phyloP scores from a whole-genome alignment of 1,139 yeast species.

The Taphrina communis region DNA sequence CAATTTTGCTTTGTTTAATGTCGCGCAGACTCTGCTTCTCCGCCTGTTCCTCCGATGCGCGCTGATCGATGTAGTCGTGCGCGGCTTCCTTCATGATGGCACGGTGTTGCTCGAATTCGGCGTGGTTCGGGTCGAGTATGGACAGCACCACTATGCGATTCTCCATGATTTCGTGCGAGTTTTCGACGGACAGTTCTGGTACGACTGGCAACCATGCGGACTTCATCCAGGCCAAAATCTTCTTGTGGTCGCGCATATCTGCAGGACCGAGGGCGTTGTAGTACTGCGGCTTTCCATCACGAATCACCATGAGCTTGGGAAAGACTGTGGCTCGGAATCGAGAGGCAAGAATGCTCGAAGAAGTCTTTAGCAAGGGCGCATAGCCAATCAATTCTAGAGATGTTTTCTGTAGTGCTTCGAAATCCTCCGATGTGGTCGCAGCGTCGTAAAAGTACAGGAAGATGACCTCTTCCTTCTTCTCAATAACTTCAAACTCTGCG shows the following conservation, averaged over 20 bases:
- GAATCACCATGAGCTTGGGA: conserved; percentile 52
- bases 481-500: conserved; percentile 47
- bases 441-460: conserved; percentile 54
- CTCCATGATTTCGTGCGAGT: conserved; percentile 50
- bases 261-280: conserved; percentile 51
- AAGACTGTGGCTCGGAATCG: conserved; percentile 49
- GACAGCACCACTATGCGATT: conserved; percentile 51
- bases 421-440: conserved; percentile 54
- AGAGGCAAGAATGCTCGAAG: conserved; percentile 49
- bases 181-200: conserved; percentile 53
- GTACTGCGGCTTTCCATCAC: conserved; percentile 48
- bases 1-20: conserved; percentile 51
- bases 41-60: conserved; percentile 48
- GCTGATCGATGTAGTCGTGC: conserved; percentile 47
- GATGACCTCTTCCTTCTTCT: conserved; percentile 47
- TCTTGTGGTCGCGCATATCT: conserved; percentile 51
- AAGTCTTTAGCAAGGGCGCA: conserved; percentile 52
- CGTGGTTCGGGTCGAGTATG: conserved; percentile 51
- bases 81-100: conserved; percentile 51
- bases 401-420: conserved; percentile 52
- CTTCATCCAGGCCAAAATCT: conserved; percentile 51
- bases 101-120: conserved; percentile 48
- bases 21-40: conserved; percentile 50
- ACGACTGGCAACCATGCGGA: conserved; percentile 52
- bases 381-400: conserved; percentile 52